Conservation (phyloP, 352 stramenopile genomes). For the Pythium brachiatum region DNA sequence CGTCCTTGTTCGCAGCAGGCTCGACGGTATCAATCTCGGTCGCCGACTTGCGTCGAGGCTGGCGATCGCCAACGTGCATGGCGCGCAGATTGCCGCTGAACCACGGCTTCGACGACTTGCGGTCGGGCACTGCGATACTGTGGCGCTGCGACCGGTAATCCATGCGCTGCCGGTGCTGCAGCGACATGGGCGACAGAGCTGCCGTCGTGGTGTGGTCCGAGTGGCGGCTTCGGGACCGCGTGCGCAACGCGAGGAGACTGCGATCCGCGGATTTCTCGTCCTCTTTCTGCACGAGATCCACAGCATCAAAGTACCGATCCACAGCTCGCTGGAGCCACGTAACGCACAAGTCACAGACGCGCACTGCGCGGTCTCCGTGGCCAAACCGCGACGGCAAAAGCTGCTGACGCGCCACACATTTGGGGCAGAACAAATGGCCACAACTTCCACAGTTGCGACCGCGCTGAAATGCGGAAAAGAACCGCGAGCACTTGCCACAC, state of each 20-base stretch:
- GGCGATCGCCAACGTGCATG: constrained; percentile 65
- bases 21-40: constrained; percentile 22
- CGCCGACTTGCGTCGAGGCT: constrained; percentile 51
- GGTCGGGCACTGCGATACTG: constrained; percentile 23
- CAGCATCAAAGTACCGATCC: constrained; percentile 61
- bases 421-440: constrained; percentile 60
- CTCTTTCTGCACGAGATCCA: constrained; percentile 33
- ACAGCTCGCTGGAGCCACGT: constrained; percentile 68
- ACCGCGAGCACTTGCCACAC: constrained; percentile 57
- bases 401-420: constrained; percentile 56
- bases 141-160: constrained; percentile 23
- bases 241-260: constrained; percentile 4
- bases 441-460: constrained; percentile 56
- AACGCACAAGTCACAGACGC: constrained; percentile 57
- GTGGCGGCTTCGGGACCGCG: not conserved
- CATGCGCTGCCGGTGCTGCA: constrained; percentile 11
- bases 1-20: not conserved
- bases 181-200: constrained; percentile 1
- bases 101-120: constrained; percentile 35
- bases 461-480: constrained; percentile 70
- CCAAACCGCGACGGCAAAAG: constrained; percentile 61
- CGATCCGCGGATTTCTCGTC: constrained; percentile 4
- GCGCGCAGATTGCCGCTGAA: constrained; percentile 68
- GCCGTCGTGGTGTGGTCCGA: not conserved
- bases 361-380: constrained; percentile 42